Evolutionary conservation across 371 early-diverging fungal species (phyloP).

Genomic region (Mucor piriformis): DNA sequence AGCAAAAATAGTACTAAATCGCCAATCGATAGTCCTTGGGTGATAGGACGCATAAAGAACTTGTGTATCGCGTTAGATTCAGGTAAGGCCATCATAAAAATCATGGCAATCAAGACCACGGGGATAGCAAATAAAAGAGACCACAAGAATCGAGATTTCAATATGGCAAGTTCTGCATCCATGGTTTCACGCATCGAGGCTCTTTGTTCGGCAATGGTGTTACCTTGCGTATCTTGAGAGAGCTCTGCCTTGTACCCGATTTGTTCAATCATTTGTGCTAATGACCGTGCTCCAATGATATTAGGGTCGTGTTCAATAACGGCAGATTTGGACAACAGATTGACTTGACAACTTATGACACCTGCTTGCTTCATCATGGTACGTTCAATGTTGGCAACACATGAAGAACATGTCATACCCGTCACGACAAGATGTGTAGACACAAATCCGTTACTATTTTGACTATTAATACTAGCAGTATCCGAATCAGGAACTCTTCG

Average conservation of each 20-base stretch:
- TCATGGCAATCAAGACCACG: slow-evolving; percentile 63
- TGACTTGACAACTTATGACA: slow-evolving; percentile 65
- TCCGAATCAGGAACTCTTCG: background rate
- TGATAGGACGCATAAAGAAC: slow-evolving; percentile 38
- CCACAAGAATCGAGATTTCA: slow-evolving; percentile 53
- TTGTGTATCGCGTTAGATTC: slow-evolving; percentile 38
- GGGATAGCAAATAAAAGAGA: slow-evolving; percentile 64
- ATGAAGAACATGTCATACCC: slow-evolving; percentile 88
- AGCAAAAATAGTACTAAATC: slow-evolving; percentile 55
- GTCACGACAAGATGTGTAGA: slow-evolving; percentile 54
- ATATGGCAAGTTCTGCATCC: slow-evolving; percentile 46
- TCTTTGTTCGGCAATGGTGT: slow-evolving; percentile 40
- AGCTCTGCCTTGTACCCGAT: slow-evolving; percentile 63
- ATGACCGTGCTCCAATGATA: slow-evolving; percentile 48
- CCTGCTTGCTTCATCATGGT: slow-evolving; percentile 56
- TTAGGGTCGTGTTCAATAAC: slow-evolving; percentile 61
- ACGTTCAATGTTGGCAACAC: slow-evolving; percentile 75
- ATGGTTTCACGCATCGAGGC: slow-evolving; percentile 52
- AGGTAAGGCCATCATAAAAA: slow-evolving; percentile 64
- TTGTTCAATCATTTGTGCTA: slow-evolving; percentile 61
- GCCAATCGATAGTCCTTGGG: slow-evolving; percentile 50
- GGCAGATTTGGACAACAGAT: slow-evolving; percentile 66
- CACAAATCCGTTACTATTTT: slow-evolving; percentile 12
- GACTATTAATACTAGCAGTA: slow-evolving; percentile 13
- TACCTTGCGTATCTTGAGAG: slow-evolving; percentile 34